phyloP scores from a whole-genome alignment of 176 grass and related monocot species.

The Oryza meyeriana region DNA sequence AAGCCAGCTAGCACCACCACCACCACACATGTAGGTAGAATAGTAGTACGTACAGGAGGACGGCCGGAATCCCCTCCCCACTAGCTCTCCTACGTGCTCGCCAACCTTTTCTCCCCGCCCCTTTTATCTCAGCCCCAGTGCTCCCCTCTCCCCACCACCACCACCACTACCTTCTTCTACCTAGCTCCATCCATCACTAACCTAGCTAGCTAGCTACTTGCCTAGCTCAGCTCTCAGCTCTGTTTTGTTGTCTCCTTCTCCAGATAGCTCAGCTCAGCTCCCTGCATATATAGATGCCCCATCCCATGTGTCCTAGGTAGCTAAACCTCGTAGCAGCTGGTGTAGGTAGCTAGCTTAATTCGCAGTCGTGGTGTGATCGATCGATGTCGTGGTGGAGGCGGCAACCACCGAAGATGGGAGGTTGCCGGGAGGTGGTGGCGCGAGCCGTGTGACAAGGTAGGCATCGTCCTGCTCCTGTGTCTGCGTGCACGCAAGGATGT shows the following conservation, averaged over 20 bases:
- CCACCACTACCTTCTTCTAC: neutral
- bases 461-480: neutral
- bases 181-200: neutral
- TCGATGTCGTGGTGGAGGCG: conserved; percentile 24
- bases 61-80: conserved; percentile 32
- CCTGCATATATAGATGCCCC: conserved; percentile 21
- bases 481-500: conserved; percentile 25
- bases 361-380: neutral
- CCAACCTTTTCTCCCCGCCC: neutral
- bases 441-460: conserved; percentile 7
- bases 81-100: neutral
- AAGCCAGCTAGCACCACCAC: conserved; percentile 14
- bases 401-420: neutral
- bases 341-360: too few relatives aligned
- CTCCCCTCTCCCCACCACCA: conserved; percentile 51
- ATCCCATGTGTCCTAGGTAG: neutral
- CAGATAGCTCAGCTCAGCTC: neutral
- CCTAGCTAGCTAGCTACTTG: neutral
- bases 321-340: too few relatives aligned
- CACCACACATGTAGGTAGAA: neutral
- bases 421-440: conserved; percentile 18
- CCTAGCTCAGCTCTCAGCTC: neutral
- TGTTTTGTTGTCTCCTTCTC: neutral
- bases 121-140: conserved; percentile 23
- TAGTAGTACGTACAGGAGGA: too few relatives aligned